These are phyloP conservation scores for Agrocybe praecox DNA, from an alignment of 768 basidiomycete species.

Conservation along the genomic window DNA sequence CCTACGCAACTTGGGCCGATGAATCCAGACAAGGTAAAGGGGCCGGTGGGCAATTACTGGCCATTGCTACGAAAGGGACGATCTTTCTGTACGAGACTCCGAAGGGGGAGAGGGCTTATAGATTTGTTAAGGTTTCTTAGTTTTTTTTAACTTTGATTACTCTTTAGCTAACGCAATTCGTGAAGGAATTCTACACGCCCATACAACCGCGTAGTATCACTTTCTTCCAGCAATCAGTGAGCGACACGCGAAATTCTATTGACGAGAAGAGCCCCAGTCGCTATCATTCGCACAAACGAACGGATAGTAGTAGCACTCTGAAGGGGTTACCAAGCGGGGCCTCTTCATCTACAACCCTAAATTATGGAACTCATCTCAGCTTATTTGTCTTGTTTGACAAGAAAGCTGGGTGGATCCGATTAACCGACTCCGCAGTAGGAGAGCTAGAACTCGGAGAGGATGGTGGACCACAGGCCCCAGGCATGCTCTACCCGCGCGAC, in stretches of 20 bases:
- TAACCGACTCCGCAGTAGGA: slow-evolving; percentile 79
- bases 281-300: slow-evolving; percentile 40
- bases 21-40: slow-evolving; percentile 46
- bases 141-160: not conserved
- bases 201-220: slow-evolving; percentile 62
- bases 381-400: slow-evolving; percentile 89
- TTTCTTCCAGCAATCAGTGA: slow-evolving; percentile 70
- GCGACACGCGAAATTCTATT: slow-evolving; percentile 44
- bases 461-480: slow-evolving; percentile 28
- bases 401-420: slow-evolving; percentile 81
- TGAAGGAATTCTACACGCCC: slow-evolving; percentile 85
- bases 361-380: slow-evolving; percentile 72
- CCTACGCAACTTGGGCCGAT: slow-evolving; percentile 72
- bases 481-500: slow-evolving; percentile 29
- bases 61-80: slow-evolving; percentile 73
- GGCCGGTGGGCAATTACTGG: slow-evolving; percentile 58
- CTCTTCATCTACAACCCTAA: slow-evolving; percentile 33
- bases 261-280: slow-evolving; percentile 30
- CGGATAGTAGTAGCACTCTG: slow-evolving; percentile 40
- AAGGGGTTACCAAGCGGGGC: slow-evolving; percentile 30
- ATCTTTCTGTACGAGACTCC: slow-evolving; percentile 83
- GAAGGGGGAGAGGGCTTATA: slow-evolving; percentile 79
- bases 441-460: slow-evolving; percentile 69
- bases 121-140: slow-evolving; percentile 76
- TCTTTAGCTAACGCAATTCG: slow-evolving; percentile 2